A percentile compares a stretch with the other conserved stretches of the same genome.
Conservation (phyloP, 345 rosid genomes). For the Moricandia arvensis region DNA sequence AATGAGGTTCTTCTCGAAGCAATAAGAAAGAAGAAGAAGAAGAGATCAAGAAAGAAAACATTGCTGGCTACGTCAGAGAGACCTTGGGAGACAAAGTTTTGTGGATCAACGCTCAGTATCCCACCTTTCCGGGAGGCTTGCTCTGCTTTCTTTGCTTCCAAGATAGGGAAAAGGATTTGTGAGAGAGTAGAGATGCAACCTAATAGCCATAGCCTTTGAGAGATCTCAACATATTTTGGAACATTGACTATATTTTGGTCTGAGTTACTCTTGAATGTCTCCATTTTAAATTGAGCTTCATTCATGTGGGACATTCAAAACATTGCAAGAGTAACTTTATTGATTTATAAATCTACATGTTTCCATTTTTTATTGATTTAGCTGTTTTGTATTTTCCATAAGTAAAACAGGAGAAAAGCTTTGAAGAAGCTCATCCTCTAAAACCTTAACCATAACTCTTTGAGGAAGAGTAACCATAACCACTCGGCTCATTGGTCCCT, state of each 20-base stretch:
- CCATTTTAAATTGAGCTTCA: neutral
- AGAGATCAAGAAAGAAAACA: neutral
- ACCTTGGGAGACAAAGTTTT: neutral
- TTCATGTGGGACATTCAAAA: neutral
- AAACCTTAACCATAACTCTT: slow-evolving; percentile 42
- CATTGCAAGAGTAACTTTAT: neutral
- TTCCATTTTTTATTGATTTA: neutral
- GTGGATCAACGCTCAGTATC: neutral
- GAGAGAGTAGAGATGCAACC: neutral
- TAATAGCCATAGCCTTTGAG: neutral
- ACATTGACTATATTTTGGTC: neutral
- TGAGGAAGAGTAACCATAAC: slow-evolving; percentile 54
- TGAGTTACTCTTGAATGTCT: neutral
- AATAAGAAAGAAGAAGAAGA: neutral
- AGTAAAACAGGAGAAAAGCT: slow-evolving; percentile 45
- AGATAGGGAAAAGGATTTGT: neutral
- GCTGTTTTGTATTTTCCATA: slow-evolving; percentile 38
- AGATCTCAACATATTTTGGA: neutral
- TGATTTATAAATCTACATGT: neutral
- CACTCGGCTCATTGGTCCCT: slow-evolving; percentile 49
- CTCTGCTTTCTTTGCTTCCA: neutral
- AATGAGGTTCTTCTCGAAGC: neutral
- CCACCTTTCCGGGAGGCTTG: neutral
- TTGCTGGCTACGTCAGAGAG: neutral
- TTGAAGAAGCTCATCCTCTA: slow-evolving; percentile 48